Percentiles rank a stretch among this genome's conserved stretches.
Conservation (phyloP, 257 asterid species). For the Forsythia viridissima region DNA sequence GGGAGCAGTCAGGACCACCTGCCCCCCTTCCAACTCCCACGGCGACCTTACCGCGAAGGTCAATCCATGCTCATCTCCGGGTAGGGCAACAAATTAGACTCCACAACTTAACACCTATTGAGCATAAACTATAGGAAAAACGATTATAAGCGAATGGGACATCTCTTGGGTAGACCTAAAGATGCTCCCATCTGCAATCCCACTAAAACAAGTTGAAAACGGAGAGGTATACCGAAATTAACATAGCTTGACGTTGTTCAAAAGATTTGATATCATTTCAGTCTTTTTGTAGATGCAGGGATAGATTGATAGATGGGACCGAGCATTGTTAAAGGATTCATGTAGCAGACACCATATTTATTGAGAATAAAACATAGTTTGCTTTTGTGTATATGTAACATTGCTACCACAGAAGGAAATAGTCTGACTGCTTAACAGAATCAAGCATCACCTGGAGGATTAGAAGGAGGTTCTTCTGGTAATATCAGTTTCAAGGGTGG, state of each 20-base stretch:
- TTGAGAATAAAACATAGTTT: neutral
- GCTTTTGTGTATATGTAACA: neutral
- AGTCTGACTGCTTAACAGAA: neutral
- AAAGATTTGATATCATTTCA: neutral
- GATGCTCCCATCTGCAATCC: neutral
- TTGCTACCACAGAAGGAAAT: neutral
- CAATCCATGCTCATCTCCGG: no score
- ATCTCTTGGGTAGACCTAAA: neutral
- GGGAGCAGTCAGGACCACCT: no score
- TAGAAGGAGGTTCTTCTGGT: constrained; percentile 50
- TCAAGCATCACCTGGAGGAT: constrained; percentile 61
- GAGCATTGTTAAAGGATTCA: neutral
- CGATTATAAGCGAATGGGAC: neutral
- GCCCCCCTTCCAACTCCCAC: no score
- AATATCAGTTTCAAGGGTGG: constrained; percentile 37
- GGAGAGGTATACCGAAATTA: neutral
- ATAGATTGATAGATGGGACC: neutral
- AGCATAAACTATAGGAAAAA: neutral
- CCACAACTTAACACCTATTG: neutral
- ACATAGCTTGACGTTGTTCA: neutral
- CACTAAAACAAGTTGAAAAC: neutral
- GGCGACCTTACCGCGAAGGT: no score
- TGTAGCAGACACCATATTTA: neutral
- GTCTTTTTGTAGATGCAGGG: neutral
- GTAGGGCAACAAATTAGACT: no score